A percentile compares a stretch with the other conserved stretches of the same genome.
phyloP scores from a whole-genome alignment of 805 yeast species.

The Ogataea ganodermae region DNA sequence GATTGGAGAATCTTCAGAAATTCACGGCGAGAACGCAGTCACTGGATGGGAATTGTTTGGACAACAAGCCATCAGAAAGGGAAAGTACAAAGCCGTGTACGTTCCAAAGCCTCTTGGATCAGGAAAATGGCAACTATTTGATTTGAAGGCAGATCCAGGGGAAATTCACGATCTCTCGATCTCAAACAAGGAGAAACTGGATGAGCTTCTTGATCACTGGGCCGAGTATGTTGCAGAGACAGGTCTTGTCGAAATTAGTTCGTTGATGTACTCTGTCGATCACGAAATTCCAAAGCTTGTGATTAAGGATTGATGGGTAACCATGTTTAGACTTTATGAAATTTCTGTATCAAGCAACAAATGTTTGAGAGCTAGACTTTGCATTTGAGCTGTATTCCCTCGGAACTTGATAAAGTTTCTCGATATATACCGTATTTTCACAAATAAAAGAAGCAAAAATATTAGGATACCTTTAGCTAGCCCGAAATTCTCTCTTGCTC shows the following conservation, averaged over 20 bases:
- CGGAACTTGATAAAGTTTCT: too few relatives aligned
- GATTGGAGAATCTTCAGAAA: constrained; percentile 28
- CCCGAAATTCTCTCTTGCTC: too few relatives aligned
- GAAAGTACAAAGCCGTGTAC: constrained; percentile 48
- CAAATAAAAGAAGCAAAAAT: too few relatives aligned
- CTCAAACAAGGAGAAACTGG: constrained; percentile 38
- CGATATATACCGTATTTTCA: too few relatives aligned
- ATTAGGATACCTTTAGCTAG: too few relatives aligned
- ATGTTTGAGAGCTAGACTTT: too few relatives aligned
- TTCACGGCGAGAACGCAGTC: constrained; percentile 45
- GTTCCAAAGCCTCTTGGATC: constrained; percentile 53
- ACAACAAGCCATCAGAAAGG: constrained; percentile 56
- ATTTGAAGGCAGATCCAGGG: constrained; percentile 44
- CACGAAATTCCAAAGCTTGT: neutral
- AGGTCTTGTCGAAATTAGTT: constrained; percentile 41
- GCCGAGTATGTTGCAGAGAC: constrained; percentile 53
- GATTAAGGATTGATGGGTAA: constrained; percentile 2
- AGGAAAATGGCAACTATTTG: constrained; percentile 51
- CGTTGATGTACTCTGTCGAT: constrained; percentile 2
- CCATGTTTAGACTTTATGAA: too few relatives aligned
- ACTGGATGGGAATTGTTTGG: constrained; percentile 62
- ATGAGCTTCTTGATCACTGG: constrained; percentile 50
- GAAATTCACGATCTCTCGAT: constrained; percentile 49
- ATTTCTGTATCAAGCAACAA: too few relatives aligned
- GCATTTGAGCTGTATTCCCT: too few relatives aligned